These are phyloP conservation scores for Exophiala bonariae DNA, from an alignment of 2,329 filamentous ascomycete species.

Conservation along the genomic window DNA sequence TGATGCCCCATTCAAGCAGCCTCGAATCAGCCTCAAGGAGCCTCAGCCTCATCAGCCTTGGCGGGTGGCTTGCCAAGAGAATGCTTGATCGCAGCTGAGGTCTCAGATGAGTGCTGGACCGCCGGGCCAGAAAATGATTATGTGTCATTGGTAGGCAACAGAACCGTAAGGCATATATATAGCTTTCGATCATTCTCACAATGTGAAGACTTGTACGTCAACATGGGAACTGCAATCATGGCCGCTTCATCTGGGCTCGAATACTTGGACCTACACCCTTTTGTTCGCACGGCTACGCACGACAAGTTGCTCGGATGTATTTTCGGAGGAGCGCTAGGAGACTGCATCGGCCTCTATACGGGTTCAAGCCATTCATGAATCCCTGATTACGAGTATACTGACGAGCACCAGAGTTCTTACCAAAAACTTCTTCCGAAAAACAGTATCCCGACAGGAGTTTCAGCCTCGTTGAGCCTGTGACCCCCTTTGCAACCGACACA, in stretches of 20 bases:
- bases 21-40: too few relatives aligned
- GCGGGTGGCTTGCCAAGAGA: too few relatives aligned
- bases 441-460: neutral
- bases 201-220: too few relatives aligned
- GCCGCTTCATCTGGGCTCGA: neutral
- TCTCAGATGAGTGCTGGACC: neutral
- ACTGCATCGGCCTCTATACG: neutral
- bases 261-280: neutral
- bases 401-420: neutral
- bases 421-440: neutral
- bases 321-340: slow-evolving; percentile 1
- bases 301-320: neutral
- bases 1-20: too few relatives aligned
- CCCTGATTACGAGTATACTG: neutral
- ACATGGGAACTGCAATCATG: neutral
- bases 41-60: neutral
- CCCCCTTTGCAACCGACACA: neutral
- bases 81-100: neutral
- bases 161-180: neutral
- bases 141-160: neutral
- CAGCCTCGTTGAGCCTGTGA: neutral
- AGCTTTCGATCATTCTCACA: neutral
- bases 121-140: neutral
- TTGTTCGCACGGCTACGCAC: neutral
- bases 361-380: neutral